phyloP scores from a whole-genome alignment of 176 grass and related monocot species.

The Neostapfia colusana region DNA sequence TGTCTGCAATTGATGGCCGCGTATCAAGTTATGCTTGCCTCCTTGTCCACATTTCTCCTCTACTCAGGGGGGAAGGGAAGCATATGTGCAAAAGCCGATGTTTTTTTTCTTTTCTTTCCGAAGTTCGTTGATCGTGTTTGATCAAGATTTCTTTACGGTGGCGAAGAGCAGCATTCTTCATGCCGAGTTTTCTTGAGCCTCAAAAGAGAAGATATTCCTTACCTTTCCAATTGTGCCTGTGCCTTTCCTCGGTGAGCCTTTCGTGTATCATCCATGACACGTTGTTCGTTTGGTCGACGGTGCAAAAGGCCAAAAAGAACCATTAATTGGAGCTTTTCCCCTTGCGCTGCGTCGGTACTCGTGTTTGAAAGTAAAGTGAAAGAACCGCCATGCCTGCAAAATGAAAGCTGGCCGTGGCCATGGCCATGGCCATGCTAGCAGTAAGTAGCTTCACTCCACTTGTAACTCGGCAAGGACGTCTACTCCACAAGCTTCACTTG shows the following conservation, averaged over 20 bases:
- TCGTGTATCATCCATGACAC: not conserved
- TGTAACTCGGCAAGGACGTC: constrained; percentile 23
- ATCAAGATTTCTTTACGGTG: not conserved
- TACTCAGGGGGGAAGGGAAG: constrained; percentile 23
- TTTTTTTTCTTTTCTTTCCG: not conserved
- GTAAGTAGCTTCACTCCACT: not conserved
- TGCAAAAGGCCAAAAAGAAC: not conserved
- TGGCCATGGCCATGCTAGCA: not conserved
- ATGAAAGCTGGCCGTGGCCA: constrained; percentile 14
- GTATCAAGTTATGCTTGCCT: constrained; percentile 38
- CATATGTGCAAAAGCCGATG: constrained; percentile 27
- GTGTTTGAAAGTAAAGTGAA: constrained; percentile 16
- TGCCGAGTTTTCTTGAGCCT: not conserved
- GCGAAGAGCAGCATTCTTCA: not conserved
- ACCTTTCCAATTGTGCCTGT: no score
- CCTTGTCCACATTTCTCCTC: constrained; percentile 20
- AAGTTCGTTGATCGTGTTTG: constrained; percentile 31
- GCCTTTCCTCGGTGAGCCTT: not conserved
- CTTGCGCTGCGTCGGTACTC: constrained; percentile 15
- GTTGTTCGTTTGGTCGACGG: not conserved
- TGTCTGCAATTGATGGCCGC: constrained; percentile 14
- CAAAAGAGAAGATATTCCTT: not conserved
- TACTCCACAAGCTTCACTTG: constrained; percentile 35
- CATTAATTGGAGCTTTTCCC: constrained; percentile 18
- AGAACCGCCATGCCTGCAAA: constrained; percentile 17